These are phyloP conservation scores for Boletales sp. DNA, from an alignment of 768 basidiomycete species.

Conservation along the genomic window DNA sequence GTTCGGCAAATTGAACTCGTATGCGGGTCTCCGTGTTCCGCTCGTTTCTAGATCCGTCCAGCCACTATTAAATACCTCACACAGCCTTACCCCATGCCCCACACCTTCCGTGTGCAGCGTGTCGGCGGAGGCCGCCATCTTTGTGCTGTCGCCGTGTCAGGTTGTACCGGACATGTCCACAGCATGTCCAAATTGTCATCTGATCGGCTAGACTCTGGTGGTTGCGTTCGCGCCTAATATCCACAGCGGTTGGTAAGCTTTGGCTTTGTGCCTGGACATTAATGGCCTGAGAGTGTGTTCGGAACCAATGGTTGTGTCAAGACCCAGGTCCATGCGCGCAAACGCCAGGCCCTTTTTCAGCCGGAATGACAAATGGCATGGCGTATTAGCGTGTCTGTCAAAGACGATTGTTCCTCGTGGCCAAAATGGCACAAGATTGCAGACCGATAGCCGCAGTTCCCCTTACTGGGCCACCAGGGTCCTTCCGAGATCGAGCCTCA, in stretches of 20 bases:
- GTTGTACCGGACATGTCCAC: conserved; percentile 8
- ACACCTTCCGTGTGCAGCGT: conserved; percentile 17
- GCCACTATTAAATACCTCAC: conserved; percentile 3
- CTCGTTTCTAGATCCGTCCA: conserved; percentile 20
- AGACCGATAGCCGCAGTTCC: conserved; percentile 3
- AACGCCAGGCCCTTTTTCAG: conserved; percentile 1
- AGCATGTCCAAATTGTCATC: conserved; percentile 7
- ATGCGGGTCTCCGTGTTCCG: conserved; percentile 17
- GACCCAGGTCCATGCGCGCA: background rate
- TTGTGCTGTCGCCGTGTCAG: conserved; percentile 12
- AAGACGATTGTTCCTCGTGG: conserved; percentile 9
- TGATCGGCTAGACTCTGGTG: conserved; percentile 2
- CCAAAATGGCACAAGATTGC: conserved; percentile 2
- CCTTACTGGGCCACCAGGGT: background rate
- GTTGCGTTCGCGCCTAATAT: conserved; percentile 3
- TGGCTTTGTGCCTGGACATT: conserved; percentile 15
- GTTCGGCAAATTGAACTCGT: conserved; percentile 2
- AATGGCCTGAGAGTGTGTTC: background rate
- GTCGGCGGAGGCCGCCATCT: conserved; percentile 21
- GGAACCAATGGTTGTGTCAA: too few species aligned
- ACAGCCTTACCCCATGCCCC: conserved; percentile 28
- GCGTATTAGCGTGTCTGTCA: background rate
- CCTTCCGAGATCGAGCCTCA: conserved; percentile 4
- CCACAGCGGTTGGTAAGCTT: conserved; percentile 8
- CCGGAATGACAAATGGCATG: background rate